A percentile compares a stretch with the other conserved stretches of the same genome.
Evolutionary conservation across 257 asterid species (phyloP).

Genomic region (Solanum medicagineum): DNA sequence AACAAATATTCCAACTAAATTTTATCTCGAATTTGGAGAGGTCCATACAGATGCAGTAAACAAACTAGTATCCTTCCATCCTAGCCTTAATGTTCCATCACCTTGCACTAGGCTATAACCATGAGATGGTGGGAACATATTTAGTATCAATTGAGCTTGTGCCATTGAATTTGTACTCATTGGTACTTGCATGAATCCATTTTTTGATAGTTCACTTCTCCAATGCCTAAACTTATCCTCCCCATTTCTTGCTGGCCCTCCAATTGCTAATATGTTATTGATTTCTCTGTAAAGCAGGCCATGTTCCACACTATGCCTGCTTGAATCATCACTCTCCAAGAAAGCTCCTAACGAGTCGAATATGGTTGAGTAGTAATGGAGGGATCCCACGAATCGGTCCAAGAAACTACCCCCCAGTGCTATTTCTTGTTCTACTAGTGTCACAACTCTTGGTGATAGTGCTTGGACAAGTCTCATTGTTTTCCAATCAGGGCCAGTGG

Average conservation of each 20-base stretch:
- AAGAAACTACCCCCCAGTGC: constrained; percentile 52
- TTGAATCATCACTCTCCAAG: constrained; percentile 27
- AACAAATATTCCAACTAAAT: not conserved
- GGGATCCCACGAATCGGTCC: constrained; percentile 68
- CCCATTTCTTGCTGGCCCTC: constrained; percentile 82
- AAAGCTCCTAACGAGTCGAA: constrained; percentile 67
- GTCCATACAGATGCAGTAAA: constrained; percentile 87
- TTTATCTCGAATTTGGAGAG: constrained; percentile 17
- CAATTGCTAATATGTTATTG: constrained; percentile 58
- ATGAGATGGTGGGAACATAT: constrained; percentile 47
- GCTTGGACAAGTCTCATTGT: constrained; percentile 43
- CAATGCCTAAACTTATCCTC: constrained; percentile 64
- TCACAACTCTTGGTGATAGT: constrained; percentile 43
- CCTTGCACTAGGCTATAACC: constrained; percentile 70
- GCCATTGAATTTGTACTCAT: constrained; percentile 72
- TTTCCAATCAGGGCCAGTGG: constrained; percentile 68
- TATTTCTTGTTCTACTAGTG: constrained; percentile 69
- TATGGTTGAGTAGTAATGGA: constrained; percentile 65
- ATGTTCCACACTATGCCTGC: constrained; percentile 47
- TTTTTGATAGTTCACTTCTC: constrained; percentile 47
- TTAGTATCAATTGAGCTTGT: constrained; percentile 65
- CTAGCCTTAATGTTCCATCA: constrained; percentile 71
- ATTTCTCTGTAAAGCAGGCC: constrained; percentile 49
- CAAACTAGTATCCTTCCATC: constrained; percentile 78
- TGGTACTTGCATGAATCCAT: constrained; percentile 44